Base-by-base conservation (phyloP, 176 grass and related monocot genomes). In the Eragrostis nindensis region DNA sequence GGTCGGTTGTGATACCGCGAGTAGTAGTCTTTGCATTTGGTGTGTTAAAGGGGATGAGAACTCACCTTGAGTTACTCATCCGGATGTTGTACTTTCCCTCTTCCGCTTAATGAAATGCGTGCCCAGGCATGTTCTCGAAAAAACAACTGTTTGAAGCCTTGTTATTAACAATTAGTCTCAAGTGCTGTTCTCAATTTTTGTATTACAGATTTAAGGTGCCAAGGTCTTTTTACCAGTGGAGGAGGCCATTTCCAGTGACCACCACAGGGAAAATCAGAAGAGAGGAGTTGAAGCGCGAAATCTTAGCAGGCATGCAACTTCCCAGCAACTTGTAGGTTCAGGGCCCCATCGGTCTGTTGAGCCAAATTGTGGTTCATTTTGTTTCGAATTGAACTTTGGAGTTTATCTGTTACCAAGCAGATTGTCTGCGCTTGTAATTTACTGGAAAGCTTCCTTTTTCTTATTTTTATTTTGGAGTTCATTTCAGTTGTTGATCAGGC, bases 241-340 rank as follows among this genome's bases (percentile, higher is more conserved):
- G 22, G 25, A 62, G 69, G 72, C 74, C 86, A 43, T 98, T 98
- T 81, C 90, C 92, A 52, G 67, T 93, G 56, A 98, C 92, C 36
- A 87, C 65, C 71, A 94, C 95, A 61, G 95, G 95, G n/a, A 98
- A 98, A 82, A 81, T 93, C 48, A 93, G 36, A 83, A 89, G 90
- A 83, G 88, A 98, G 77, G 78, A 89, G 48, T 44, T 98, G 40
- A 93, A 85, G 76, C 85, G 80, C 68, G 77, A 93, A 83, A 63
- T 89, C 24, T 70, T 92, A 47, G 59, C 69, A n/a, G 48, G n/a
- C 71, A 83, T 87, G 59, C 86, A 91, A 74, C 47, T 87, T 14
- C 86, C 16, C 40, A 93, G 92, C 81, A 93, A 78, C 73, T 71
- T 98, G 55, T 98, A 87, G 84, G 6, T 36, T 66, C 7, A 47